These are phyloP conservation scores for Tetrapisispora phaffii DNA, from an alignment of 805 yeast species.

Conservation along the genomic window DNA sequence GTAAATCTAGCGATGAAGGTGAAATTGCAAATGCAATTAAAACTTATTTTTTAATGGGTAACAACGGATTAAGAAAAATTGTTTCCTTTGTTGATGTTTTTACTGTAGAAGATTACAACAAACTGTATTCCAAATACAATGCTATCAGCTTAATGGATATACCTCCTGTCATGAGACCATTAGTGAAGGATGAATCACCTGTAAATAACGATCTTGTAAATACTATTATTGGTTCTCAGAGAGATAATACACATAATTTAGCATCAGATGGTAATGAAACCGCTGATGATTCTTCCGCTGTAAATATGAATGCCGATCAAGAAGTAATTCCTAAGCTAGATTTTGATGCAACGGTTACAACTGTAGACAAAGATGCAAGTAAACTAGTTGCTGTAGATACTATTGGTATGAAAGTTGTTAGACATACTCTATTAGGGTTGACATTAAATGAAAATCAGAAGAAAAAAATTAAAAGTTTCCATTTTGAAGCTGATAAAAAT, in stretches of 20 bases:
- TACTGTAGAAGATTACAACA: constrained; percentile 25
- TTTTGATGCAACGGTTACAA: constrained; percentile 25
- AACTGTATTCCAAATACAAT: constrained; percentile 30
- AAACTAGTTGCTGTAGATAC: constrained; percentile 60
- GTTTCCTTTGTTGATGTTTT: constrained; percentile 22
- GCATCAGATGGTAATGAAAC: not conserved
- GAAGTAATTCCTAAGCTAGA: constrained; percentile 5
- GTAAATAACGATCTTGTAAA: not conserved
- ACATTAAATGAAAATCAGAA: constrained; percentile 23
- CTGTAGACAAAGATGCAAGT: constrained; percentile 46
- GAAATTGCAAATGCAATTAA: constrained; percentile 3
- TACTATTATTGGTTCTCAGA: not conserved
- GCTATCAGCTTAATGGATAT: constrained; percentile 24
- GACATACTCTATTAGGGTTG: constrained; percentile 59
- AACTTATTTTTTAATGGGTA: constrained; percentile 17
- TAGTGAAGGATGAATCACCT: constrained; percentile 2
- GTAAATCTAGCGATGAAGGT: not conserved
- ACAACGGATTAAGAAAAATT: constrained; percentile 11
- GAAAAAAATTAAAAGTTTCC: constrained; percentile 27
- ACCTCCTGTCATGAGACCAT: constrained; percentile 15
- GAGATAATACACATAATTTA: not conserved
- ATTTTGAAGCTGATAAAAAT: constrained; percentile 31
- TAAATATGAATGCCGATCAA: not conserved
- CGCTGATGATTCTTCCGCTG: too few relatives aligned
- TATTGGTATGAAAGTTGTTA: constrained; percentile 66